Evolutionary conservation across 305 asterid species (phyloP).

Genomic region (Salvia sclarea): DNA sequence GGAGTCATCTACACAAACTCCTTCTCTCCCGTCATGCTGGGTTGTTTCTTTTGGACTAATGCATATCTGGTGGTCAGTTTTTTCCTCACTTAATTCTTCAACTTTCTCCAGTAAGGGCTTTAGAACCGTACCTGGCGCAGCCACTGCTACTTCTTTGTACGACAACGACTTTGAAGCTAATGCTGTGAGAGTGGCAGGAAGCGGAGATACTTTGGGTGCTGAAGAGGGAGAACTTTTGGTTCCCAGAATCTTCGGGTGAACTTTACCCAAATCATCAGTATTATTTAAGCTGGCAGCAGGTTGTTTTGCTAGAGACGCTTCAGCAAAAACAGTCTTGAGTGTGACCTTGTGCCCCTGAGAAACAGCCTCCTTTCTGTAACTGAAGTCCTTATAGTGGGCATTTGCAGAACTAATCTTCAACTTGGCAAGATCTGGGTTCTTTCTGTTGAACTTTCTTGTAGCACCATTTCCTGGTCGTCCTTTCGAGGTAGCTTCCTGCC

Average conservation of each 20-base stretch:
- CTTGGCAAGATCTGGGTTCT: conserved; percentile 76
- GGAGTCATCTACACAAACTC: conserved; percentile 46
- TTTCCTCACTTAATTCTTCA: conserved; percentile 72
- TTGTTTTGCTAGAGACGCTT: conserved; percentile 52
- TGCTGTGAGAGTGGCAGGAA: conserved; percentile 65
- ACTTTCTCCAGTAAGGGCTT: conserved; percentile 93
- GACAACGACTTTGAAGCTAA: conserved; percentile 87
- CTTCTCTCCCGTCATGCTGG: conserved; percentile 50
- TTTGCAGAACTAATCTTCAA: conserved; percentile 54
- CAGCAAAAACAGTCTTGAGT: conserved; percentile 49
- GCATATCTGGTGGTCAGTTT: conserved; percentile 57
- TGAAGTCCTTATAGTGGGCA: conserved; percentile 51
- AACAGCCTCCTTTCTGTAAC: conserved; percentile 56
- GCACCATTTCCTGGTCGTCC: conserved; percentile 67
- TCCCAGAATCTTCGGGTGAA: conserved; percentile 44
- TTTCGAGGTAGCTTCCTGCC: conserved; percentile 95
- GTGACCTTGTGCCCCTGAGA: conserved; percentile 58
- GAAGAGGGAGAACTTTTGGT: conserved; percentile 49
- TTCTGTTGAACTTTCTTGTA: conserved; percentile 60
- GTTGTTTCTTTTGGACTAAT: conserved; percentile 62
- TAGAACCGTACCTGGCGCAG: conserved; percentile 97
- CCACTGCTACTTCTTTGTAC: conserved; percentile 95
- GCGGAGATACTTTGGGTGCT: conserved; percentile 46
- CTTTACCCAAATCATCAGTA: conserved; percentile 54
- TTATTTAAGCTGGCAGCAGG: conserved; percentile 38